These are phyloP conservation scores for Phyllostachys edulis DNA, from an alignment of 176 grass and related monocot species.

Conservation along the genomic window DNA sequence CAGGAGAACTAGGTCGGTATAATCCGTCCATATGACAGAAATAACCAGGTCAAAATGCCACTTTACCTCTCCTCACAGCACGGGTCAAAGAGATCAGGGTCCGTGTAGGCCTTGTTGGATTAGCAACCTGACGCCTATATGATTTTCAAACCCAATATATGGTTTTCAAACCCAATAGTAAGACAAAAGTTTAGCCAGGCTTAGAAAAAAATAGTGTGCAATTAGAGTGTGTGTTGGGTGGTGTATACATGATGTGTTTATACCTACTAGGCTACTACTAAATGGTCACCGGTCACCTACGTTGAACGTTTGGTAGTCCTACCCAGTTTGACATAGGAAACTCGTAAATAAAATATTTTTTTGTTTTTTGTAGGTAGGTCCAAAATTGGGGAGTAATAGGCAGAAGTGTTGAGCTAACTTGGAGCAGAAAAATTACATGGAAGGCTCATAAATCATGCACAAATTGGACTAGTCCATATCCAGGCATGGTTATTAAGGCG, in stretches of 20 bases:
- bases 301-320: constrained; percentile 19
- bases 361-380: background rate
- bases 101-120: constrained; percentile 63
- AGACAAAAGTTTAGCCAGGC: background rate
- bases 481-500: background rate
- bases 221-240: background rate
- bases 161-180: constrained; percentile 31
- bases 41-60: background rate
- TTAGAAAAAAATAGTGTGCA: background rate
- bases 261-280: constrained; percentile 38
- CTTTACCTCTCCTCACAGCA: constrained; percentile 68
- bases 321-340: background rate
- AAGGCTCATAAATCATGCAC: background rate
- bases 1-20: constrained; percentile 6
- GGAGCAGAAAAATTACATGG: background rate
- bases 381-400: background rate
- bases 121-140: constrained; percentile 60
- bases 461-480: constrained; percentile 3
- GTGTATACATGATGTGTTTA: constrained; percentile 5
- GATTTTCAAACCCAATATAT: constrained; percentile 20
- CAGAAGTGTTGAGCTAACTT: background rate
- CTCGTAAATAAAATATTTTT: background rate
- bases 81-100: constrained; percentile 63
- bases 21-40: background rate
- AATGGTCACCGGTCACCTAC: constrained; percentile 22